Evolutionary conservation across 2,329 filamentous ascomycete genomes (phyloP).

Genomic region (Diplodia mutila): DNA sequence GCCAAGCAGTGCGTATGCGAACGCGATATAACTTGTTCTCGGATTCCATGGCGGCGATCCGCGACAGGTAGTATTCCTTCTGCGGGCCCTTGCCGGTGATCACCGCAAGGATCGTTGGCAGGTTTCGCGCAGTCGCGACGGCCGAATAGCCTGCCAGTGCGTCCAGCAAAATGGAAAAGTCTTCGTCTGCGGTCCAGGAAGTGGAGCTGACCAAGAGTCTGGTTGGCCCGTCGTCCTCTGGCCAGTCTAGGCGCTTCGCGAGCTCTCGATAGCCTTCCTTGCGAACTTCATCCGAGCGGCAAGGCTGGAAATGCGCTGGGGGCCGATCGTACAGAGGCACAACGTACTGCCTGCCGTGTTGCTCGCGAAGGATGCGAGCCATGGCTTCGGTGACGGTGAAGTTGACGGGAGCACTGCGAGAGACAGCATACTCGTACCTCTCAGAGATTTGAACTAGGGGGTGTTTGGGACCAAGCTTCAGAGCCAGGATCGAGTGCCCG

Average conservation of each 20-base stretch:
- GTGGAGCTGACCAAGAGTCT: conserved; percentile 87
- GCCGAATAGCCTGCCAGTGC: conserved; percentile 76
- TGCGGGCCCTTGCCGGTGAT: conserved; percentile 95
- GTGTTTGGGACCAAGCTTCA: conserved; percentile 66
- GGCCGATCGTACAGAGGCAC: conserved; percentile 77
- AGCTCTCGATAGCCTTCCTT: conserved; percentile 41
- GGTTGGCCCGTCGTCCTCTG: conserved; percentile 65
- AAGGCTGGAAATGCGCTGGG: conserved; percentile 77
- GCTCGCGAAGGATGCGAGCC: conserved; percentile 68
- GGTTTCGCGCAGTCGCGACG: conserved; percentile 49
- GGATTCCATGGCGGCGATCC: conserved; percentile 64
- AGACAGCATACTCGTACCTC: conserved; percentile 75
- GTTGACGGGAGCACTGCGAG: conserved; percentile 70
- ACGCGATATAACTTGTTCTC: conserved; percentile 69
- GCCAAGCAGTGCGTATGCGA: conserved; percentile 79
- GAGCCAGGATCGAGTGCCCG: conserved; percentile 86
- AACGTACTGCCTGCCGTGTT: conserved; percentile 31
- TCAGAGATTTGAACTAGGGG: conserved; percentile 78
- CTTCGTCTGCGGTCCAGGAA: conserved; percentile 96
- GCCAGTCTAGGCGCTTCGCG: conserved; percentile 63
- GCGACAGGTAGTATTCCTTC: conserved; percentile 72
- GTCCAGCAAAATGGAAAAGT: conserved; percentile 85
- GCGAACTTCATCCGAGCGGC: conserved; percentile 48
- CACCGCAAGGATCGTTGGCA: conserved; percentile 77
- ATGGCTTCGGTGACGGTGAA: conserved; percentile 91